These are phyloP conservation scores for Podaxis pistillaris DNA, from an alignment of 768 basidiomycete species.

Conservation along the genomic window DNA sequence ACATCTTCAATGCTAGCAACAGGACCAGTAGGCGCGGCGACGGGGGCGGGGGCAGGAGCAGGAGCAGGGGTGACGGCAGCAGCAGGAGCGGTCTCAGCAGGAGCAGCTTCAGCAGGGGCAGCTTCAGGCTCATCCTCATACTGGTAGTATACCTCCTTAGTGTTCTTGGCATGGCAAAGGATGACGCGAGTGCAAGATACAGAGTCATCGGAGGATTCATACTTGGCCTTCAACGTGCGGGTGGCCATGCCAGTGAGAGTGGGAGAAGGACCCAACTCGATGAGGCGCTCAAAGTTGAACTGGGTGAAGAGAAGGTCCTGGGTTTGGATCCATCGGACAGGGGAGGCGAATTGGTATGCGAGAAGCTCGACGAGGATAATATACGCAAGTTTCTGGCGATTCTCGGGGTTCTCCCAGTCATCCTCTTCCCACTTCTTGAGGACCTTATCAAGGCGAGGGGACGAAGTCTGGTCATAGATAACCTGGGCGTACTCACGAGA, in stretches of 20 bases:
- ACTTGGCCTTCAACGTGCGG: slow-evolving; percentile 90
- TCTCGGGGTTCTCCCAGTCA: slow-evolving; percentile 74
- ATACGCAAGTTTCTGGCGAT: slow-evolving; percentile 93
- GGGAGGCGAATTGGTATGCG: slow-evolving; percentile 97
- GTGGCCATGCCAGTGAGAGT: slow-evolving; percentile 94
- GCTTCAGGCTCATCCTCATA: slow-evolving; percentile 82
- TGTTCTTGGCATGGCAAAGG: slow-evolving; percentile 92
- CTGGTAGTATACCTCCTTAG: slow-evolving; percentile 96
- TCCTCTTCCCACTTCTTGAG: slow-evolving; percentile 92
- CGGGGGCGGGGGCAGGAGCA: slow-evolving; percentile 39
- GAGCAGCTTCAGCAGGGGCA: slow-evolving; percentile 19
- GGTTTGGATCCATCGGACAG: slow-evolving; percentile 99
- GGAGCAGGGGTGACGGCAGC: slow-evolving; percentile 37
- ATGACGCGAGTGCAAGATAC: slow-evolving; percentile 75
- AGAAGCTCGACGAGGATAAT: slow-evolving; percentile 95
- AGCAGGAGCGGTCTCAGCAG: slow-evolving; percentile 35
- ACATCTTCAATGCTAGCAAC: slow-evolving; percentile 83
- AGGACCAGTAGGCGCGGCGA: slow-evolving; percentile 50
- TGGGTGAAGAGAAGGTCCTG: slow-evolving; percentile 90
- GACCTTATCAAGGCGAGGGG: slow-evolving; percentile 94
- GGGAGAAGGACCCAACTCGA: slow-evolving; percentile 95
- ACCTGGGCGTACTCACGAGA: slow-evolving; percentile 86
- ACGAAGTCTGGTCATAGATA: slow-evolving; percentile 96
- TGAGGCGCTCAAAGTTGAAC: slow-evolving; percentile 88
- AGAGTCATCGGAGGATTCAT: slow-evolving; percentile 87